Evolutionary conservation across 2,329 filamentous ascomycete species (phyloP).

Genomic region (Trichoderma sp.): DNA sequence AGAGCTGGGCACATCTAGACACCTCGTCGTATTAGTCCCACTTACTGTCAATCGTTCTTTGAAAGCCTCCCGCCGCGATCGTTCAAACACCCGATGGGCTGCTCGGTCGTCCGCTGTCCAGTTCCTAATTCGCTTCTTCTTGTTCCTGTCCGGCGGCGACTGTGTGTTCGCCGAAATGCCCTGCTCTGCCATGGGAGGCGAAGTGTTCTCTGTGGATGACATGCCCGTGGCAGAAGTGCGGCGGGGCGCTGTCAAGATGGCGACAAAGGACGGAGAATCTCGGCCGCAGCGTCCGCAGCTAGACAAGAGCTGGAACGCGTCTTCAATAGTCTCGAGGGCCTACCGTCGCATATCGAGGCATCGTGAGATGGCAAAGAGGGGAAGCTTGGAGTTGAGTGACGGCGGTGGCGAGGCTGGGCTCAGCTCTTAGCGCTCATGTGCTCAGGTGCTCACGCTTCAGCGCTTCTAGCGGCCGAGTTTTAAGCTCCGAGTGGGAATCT

Average conservation of each 20-base stretch:
- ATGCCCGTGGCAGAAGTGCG: neutral
- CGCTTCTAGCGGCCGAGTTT: slow-evolving; percentile 22
- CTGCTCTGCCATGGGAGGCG: slow-evolving; percentile 17
- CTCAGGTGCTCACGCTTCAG: slow-evolving; percentile 19
- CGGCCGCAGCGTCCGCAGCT: neutral
- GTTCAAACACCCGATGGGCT: slow-evolving; percentile 47
- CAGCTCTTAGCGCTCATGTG: slow-evolving; percentile 9
- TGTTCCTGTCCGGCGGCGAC: slow-evolving; percentile 9
- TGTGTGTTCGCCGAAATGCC: neutral
- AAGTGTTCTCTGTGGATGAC: slow-evolving; percentile 26
- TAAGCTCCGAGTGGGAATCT: slow-evolving; percentile 26
- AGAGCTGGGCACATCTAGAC: neutral
- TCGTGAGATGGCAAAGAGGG: slow-evolving; percentile 25
- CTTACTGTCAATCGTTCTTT: slow-evolving; percentile 44
- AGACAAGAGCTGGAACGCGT: neutral
- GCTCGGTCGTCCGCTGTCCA: slow-evolving; percentile 48
- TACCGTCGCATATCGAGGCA: neutral
- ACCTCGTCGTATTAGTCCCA: slow-evolving; percentile 2
- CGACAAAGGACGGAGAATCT: neutral
- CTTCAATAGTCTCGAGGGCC: neutral
- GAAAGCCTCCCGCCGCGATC: slow-evolving; percentile 48
- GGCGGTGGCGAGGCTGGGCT: slow-evolving; percentile 11
- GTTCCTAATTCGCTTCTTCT: slow-evolving; percentile 44
- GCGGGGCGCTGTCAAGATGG: neutral
- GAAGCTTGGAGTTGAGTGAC: slow-evolving; percentile 19